Percentiles rank a stretch among this genome's conserved stretches.
These are phyloP conservation scores for Cryptosporidium canis DNA, from an alignment of 169 alveolate genomes.

Conservation along the genomic window DNA sequence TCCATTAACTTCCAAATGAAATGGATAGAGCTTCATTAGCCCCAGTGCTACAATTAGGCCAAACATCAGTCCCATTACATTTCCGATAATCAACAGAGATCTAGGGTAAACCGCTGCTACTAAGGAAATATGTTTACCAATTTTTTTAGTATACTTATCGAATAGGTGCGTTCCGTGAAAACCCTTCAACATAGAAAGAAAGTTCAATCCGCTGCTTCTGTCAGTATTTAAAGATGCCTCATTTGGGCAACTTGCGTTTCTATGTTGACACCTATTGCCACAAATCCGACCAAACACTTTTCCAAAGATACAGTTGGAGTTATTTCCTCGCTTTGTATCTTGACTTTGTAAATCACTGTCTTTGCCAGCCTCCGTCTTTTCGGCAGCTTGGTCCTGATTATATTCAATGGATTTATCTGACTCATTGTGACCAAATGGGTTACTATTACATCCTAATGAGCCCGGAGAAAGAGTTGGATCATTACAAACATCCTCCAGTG, in stretches of 20 bases:
- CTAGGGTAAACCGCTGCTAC: conserved; percentile 48
- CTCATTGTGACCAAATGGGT: not conserved
- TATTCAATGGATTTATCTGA: not conserved
- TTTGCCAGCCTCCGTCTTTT: not conserved
- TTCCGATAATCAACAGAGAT: conserved; percentile 50
- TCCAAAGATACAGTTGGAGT: not conserved
- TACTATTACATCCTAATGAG: not conserved
- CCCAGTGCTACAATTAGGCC: conserved; percentile 67
- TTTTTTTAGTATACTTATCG: conserved; percentile 52
- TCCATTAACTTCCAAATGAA: conserved; percentile 57
- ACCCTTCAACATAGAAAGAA: conserved; percentile 1
- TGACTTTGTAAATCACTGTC: not conserved
- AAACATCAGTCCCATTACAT: conserved; percentile 40
- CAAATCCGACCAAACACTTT: not conserved
- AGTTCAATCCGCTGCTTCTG: not conserved
- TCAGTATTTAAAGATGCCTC: not conserved
- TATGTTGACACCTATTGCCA: not conserved
- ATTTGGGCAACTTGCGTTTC: not conserved
- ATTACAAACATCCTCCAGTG: conserved; percentile 12
- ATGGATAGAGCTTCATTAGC: conserved; percentile 52
- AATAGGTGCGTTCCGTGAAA: conserved; percentile 28
- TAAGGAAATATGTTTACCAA: conserved; percentile 42
- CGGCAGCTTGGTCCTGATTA: not conserved
- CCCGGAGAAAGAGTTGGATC: not conserved
- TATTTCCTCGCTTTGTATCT: not conserved